Conservation (phyloP, 352 stramenopile genomes). For the Phytophthora pisi region DNA sequence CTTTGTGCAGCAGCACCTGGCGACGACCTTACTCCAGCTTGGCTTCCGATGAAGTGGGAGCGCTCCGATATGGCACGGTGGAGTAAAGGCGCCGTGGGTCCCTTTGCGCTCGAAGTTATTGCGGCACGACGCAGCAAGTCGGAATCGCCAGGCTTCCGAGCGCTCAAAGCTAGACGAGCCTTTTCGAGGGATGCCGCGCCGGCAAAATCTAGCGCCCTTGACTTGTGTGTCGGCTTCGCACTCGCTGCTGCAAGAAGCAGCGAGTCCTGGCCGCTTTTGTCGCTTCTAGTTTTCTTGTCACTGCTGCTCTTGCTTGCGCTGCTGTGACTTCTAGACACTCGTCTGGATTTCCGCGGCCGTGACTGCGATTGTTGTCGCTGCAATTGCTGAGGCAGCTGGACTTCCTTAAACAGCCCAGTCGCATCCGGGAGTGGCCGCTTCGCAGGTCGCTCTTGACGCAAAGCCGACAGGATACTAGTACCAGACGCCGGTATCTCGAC, state of each 20-base stretch:
- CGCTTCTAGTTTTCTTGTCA: background rate
- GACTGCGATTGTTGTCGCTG: constrained; percentile 28
- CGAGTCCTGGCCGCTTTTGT: constrained; percentile 9
- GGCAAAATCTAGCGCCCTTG: constrained; percentile 3
- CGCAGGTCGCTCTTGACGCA: constrained; percentile 58
- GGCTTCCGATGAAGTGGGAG: constrained; percentile 9
- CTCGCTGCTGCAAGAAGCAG: constrained; percentile 11
- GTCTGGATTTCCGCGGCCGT: constrained; percentile 25
- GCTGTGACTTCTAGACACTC: constrained; percentile 23
- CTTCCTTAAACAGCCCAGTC: constrained; percentile 54
- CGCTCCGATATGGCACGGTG: constrained; percentile 23
- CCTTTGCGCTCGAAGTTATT: constrained; percentile 9
- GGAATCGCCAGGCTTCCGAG: constrained; percentile 4
- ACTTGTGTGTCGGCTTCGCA: constrained; percentile 5
- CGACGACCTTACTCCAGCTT: constrained; percentile 5
- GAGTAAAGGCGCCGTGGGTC: constrained; percentile 9
- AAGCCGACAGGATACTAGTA: constrained; percentile 60
- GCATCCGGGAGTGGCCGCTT: constrained; percentile 48
- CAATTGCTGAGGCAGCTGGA: constrained; percentile 31
- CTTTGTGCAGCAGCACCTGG: constrained; percentile 1
- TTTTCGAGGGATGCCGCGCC: background rate
- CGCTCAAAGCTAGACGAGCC: background rate
- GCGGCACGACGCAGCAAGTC: constrained; percentile 17
- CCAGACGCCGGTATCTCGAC: constrained; percentile 1
- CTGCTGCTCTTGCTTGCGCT: constrained; percentile 10